A percentile compares a stretch with the other conserved stretches of the same genome.
Conservation (phyloP, 768 basidiomycete genomes). For the Boletus subparvulus region DNA sequence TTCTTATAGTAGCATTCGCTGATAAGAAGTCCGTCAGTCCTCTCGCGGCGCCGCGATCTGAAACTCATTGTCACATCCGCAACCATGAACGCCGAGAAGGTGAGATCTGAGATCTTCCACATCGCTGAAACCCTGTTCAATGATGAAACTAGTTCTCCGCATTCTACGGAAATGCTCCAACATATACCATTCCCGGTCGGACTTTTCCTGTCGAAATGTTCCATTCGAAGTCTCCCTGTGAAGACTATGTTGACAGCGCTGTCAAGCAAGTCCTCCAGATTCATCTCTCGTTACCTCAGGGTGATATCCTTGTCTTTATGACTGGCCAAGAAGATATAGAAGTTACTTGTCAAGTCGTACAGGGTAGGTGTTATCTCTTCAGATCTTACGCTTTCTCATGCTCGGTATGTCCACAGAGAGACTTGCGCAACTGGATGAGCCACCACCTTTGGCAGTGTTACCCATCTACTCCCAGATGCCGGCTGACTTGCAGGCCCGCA, state of each 20-base stretch:
- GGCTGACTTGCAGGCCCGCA: slow-evolving; percentile 96
- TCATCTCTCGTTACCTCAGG: slow-evolving; percentile 87
- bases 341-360: slow-evolving; percentile 90
- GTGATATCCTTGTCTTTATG: slow-evolving; percentile 98
- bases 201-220: slow-evolving; percentile 98
- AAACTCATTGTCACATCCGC: slow-evolving; percentile 98
- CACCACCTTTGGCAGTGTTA: slow-evolving; percentile 81
- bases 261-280: slow-evolving; percentile 99
- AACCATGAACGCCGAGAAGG: slow-evolving; percentile 99
- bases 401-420: slow-evolving; percentile 61
- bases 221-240: slow-evolving; percentile 96
- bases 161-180: slow-evolving; percentile 94
- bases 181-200: slow-evolving; percentile 89
- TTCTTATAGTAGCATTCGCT: neutral
- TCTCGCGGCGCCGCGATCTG: slow-evolving; percentile 88
- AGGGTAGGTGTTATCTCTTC: slow-evolving; percentile 51
- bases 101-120: slow-evolving; percentile 27
- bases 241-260: slow-evolving; percentile 97
- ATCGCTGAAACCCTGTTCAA: neutral
- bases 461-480: slow-evolving; percentile 99
- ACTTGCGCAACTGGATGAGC: slow-evolving; percentile 87
- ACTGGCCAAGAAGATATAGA: slow-evolving; percentile 99
- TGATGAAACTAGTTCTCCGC: slow-evolving; percentile 74
- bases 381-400: neutral
- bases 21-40: slow-evolving; percentile 43